Conservation (phyloP, 441 rosid genomes). For the Rhodomyrtus psidioides region DNA sequence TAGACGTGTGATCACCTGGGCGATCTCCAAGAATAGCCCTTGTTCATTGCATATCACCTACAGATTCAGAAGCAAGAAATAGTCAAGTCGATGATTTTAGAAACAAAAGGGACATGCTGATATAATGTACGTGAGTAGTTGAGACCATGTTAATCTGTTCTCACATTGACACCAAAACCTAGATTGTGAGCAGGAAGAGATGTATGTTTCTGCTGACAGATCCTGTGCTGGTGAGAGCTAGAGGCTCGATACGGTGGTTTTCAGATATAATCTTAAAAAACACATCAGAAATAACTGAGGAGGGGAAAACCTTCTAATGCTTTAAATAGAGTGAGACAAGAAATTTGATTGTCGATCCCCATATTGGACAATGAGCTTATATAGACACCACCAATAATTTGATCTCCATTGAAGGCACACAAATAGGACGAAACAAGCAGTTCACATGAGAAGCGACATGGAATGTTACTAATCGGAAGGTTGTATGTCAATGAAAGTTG, state of each 20-base stretch:
- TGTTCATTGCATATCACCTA: slow-evolving; percentile 62
- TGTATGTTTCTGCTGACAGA: not conserved
- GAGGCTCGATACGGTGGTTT: not conserved
- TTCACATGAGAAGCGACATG: not conserved
- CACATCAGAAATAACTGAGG: not conserved
- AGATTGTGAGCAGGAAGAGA: not conserved
- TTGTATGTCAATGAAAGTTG: not conserved
- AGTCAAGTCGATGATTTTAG: not conserved
- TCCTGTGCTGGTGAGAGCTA: not conserved
- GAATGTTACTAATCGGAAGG: not conserved
- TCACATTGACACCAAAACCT: not conserved
- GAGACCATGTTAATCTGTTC: not conserved
- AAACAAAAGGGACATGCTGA: not conserved
- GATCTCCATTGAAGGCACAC: not conserved
- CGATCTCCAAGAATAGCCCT: slow-evolving; percentile 45
- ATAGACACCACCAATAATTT: not conserved
- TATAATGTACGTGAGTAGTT: not conserved
- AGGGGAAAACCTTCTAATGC: not conserved
- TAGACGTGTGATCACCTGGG: slow-evolving; percentile 37
- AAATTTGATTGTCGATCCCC: not conserved
- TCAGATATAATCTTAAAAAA: not conserved
- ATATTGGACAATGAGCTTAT: not conserved
- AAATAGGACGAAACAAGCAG: not conserved
- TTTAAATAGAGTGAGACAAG: not conserved
- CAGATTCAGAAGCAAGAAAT: not conserved